Percentiles rank a stretch among this genome's conserved stretches.
Evolutionary conservation across 2,329 filamentous ascomycete genomes (phyloP).

Genomic region (Trichoderma koningiopsis): DNA sequence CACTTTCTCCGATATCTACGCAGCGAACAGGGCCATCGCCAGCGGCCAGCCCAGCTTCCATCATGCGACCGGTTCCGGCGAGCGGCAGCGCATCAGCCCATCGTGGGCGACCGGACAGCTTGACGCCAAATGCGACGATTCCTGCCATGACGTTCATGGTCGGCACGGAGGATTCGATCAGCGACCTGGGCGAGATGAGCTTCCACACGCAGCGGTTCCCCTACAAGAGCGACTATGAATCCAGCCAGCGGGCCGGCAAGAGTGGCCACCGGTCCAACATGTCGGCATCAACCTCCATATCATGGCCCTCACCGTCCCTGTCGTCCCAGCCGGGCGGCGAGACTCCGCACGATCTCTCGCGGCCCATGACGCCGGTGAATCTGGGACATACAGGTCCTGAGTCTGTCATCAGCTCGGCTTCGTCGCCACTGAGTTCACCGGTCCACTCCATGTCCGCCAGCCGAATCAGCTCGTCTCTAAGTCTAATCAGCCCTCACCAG

Average conservation of each 20-base stretch:
- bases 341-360: slow-evolving; percentile 30
- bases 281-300: slow-evolving; percentile 23
- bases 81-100: slow-evolving; percentile 23
- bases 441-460: slow-evolving; percentile 45
- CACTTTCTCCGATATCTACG: neutral
- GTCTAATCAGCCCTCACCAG: slow-evolving; percentile 30
- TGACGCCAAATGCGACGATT: slow-evolving; percentile 28
- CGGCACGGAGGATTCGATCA: slow-evolving; percentile 40
- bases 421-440: slow-evolving; percentile 56
- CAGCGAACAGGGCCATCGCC: neutral
- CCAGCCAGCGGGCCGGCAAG: slow-evolving; percentile 1
- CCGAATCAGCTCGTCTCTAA: slow-evolving; percentile 33
- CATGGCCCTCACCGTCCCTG: slow-evolving; percentile 23
- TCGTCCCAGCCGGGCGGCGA: slow-evolving; percentile 25
- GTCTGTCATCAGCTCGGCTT: slow-evolving; percentile 49
- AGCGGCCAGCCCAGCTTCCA: neutral
- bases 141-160: slow-evolving; percentile 41
- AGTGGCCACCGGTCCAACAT: slow-evolving; percentile 19
- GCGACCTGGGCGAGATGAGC: slow-evolving; percentile 29
- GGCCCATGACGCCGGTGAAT: slow-evolving; percentile 35
- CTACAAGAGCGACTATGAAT: slow-evolving; percentile 9
- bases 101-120: slow-evolving; percentile 25
- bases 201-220: slow-evolving; percentile 12
- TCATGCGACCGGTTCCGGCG: slow-evolving; percentile 29
- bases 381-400: slow-evolving; percentile 34